These are phyloP conservation scores for Soucietia sequanensis DNA, from an alignment of 805 yeast species.

Conservation along the genomic window DNA sequence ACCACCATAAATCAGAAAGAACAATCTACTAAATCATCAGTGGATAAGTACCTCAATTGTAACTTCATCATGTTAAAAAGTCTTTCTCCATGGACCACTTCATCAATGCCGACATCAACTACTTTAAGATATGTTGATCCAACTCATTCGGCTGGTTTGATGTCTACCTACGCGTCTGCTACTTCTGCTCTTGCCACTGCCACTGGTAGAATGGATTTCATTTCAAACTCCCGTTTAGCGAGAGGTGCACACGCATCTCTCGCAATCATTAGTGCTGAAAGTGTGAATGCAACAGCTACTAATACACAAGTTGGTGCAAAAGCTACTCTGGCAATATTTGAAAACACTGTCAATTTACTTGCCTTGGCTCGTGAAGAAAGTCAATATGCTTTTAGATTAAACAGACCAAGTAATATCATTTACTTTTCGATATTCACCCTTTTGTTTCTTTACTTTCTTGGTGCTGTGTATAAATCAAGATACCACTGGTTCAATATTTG, in stretches of 20 bases:
- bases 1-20: too few relatives aligned
- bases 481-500: conserved; percentile 41
- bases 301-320: conserved; percentile 18
- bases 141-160: conserved; percentile 21
- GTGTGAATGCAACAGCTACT: conserved; percentile 42
- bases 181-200: conserved; percentile 12
- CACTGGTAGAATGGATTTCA: conserved; percentile 11
- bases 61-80: too few relatives aligned
- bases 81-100: background rate
- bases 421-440: conserved; percentile 26
- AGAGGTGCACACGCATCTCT: conserved; percentile 40
- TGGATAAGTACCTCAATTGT: too few relatives aligned
- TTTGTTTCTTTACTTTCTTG: conserved; percentile 19
- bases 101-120: conserved; percentile 23
- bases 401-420: conserved; percentile 30
- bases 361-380: conserved; percentile 27
- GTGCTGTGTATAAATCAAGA: conserved; percentile 30
- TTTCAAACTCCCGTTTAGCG: conserved; percentile 19
- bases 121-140: conserved; percentile 26
- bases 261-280: conserved; percentile 31
- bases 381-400: conserved; percentile 23
- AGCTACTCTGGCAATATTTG: conserved; percentile 33
- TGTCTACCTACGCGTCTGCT: conserved; percentile 14
- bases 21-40: too few relatives aligned
- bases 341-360: conserved; percentile 31